phyloP scores from a whole-genome alignment of 768 basidiomycete species.

The Boletus vinaceobasis region DNA sequence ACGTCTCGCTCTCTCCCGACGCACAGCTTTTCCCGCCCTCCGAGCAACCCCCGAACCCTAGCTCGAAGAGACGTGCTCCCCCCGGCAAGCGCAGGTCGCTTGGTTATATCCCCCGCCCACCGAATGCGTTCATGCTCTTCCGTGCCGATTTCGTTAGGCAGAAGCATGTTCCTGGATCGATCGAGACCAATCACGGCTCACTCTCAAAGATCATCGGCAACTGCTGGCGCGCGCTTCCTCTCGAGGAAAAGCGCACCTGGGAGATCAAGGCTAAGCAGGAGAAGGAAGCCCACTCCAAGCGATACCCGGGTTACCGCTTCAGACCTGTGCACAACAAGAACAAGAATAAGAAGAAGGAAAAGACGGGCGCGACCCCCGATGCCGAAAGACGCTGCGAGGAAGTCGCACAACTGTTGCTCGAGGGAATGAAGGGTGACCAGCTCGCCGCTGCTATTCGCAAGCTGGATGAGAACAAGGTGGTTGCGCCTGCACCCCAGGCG shows the following conservation, averaged over 20 bases:
- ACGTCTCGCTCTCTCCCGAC: constrained; percentile 31
- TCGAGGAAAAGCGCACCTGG: constrained; percentile 71
- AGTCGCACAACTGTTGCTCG: constrained; percentile 59
- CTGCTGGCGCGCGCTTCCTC: constrained; percentile 66
- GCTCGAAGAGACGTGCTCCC: constrained; percentile 47
- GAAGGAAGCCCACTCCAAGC: constrained; percentile 66
- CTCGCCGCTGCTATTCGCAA: constrained; percentile 58
- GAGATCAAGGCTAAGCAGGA: constrained; percentile 69
- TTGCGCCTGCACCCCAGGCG: neutral
- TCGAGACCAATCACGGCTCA: constrained; percentile 48
- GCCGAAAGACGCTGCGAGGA: constrained; percentile 42
- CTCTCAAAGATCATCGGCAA: constrained; percentile 51
- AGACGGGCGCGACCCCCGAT: constrained; percentile 13
- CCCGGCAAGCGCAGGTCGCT: constrained; percentile 65
- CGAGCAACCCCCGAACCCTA: constrained; percentile 35
- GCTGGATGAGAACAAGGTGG: constrained; percentile 37
- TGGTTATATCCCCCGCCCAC: constrained; percentile 29
- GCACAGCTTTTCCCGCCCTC: constrained; percentile 56
- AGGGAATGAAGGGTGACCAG: constrained; percentile 69
- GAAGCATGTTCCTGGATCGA: constrained; percentile 48
- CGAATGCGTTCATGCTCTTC: constrained; percentile 37
- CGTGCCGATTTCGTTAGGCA: constrained; percentile 38
- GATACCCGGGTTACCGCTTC: constrained; percentile 63
- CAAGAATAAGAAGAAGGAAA: constrained; percentile 41
- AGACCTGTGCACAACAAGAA: constrained; percentile 44